Evolutionary conservation across 2,329 filamentous ascomycete genomes (phyloP).

Genomic region (Aureobasidium leucospermi): DNA sequence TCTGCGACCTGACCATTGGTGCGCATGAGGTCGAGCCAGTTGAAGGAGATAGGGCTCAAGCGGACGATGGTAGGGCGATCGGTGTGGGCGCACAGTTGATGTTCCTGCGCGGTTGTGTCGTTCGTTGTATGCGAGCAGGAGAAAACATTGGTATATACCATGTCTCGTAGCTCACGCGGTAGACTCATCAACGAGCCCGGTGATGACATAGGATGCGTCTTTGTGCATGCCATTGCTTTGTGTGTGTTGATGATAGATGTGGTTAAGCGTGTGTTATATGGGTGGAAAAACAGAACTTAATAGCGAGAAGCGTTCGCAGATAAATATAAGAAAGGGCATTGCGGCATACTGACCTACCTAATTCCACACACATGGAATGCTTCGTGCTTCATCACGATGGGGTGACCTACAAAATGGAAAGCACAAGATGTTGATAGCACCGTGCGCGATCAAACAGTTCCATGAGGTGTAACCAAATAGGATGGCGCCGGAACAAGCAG

Average conservation of each 20-base stretch:
- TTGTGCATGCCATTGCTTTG: neutral
- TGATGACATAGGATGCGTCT: neutral
- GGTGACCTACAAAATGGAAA: neutral
- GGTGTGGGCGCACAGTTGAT: neutral
- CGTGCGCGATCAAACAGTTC: neutral
- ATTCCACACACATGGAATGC: neutral
- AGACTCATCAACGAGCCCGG: neutral
- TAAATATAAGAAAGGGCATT: neutral
- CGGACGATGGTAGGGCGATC: neutral
- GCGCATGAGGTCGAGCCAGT: constrained; percentile 4
- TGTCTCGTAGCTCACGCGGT: constrained; percentile 2
- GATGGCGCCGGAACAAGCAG: neutral
- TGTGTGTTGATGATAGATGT: neutral
- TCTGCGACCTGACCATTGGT: constrained; percentile 1
- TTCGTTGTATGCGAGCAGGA: neutral
- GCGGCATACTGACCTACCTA: neutral
- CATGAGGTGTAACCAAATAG: neutral
- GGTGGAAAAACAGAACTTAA: neutral
- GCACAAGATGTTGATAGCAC: neutral
- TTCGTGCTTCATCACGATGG: neutral
- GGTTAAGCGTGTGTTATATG: neutral
- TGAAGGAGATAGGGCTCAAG: neutral
- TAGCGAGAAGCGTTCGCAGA: neutral
- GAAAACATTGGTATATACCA: constrained; percentile 3
- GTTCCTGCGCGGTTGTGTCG: neutral